Evolutionary conservation across 768 basidiomycete species (phyloP), one percentile per base, ranked within the genome.

Genomic region (Cystobasidium ongulense): DNA sequence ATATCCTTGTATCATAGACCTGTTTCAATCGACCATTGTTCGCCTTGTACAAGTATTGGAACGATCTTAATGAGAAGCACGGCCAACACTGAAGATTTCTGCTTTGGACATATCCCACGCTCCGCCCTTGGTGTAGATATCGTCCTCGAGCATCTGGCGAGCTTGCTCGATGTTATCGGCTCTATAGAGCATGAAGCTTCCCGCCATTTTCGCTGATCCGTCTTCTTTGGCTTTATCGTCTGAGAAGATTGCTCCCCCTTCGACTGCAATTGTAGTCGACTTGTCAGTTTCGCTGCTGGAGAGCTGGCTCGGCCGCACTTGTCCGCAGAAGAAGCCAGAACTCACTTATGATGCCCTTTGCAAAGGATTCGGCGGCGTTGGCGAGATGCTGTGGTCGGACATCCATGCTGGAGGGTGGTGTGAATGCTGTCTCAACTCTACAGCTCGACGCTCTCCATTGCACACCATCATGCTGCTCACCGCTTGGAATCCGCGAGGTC

Each of bases 41-140:
- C 17, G 39, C 39, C 39, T 7, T 39, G 39, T 7, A 39, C 17
- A 17, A 39, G 7, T 39, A 39, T 39, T 39, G 39, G 17, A 39
- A 17, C n/a, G 43, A 46, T n/a, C 13, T 59, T 27, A 67, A 52
- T 67, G 65, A 36, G 39, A 17, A 4, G 65, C 43, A 15, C 27
- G 27, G 4, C 11, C 43, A 21, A 67, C 65, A 53, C 39, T 39
- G 50, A 46, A 67, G 65, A 46, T 31, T 25, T 67, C 43, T 31
- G 36, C 50, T 46, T 67, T 67, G 43, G 39, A 46, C 65, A 67
- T 67, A 67, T 67, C 65, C 65, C 65, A 67, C 2, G 50, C 65
- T 11, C 65, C 65, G 18, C 65, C 65, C 23, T 36, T 67, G 7
- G 65, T 54, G 38, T 59, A 71, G 27, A 71, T 59, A 54, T 71